A percentile compares a stretch with the other conserved stretches of the same genome.
Conservation (phyloP, 177 flowering plant species). For the Vitis hybrid region DNA sequence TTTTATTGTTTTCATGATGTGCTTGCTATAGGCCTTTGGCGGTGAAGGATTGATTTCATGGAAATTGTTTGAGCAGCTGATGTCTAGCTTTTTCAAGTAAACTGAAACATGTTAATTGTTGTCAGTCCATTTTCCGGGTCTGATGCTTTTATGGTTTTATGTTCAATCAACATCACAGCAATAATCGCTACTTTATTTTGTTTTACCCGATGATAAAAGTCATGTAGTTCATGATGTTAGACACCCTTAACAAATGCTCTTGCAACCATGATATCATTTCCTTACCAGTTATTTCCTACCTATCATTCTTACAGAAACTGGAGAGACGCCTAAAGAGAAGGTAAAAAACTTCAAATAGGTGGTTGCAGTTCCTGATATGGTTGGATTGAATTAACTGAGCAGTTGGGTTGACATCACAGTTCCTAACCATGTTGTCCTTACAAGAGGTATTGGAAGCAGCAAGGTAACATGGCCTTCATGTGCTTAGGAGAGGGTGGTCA, state of each 20-base stretch:
- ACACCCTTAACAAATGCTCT: too few species aligned
- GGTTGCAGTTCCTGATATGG: too few species aligned
- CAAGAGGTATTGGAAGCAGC: conserved; percentile 22
- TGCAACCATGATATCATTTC: neutral
- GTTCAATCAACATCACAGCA: too few species aligned
- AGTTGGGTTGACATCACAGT: conserved; percentile 10
- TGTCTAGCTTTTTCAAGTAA: conserved; percentile 2
- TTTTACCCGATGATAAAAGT: too few species aligned
- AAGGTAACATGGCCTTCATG: conserved; percentile 50
- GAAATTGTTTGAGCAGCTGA: neutral
- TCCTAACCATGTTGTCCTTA: conserved; percentile 19
- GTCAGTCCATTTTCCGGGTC: neutral
- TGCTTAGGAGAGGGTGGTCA: conserved; percentile 25
- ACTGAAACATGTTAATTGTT: neutral
- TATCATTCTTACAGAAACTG: neutral
- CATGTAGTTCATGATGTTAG: neutral
- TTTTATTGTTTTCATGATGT: neutral
- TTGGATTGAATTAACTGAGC: neutral
- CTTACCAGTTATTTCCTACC: neutral
- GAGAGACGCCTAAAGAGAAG: too few species aligned
- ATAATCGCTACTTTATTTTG: too few species aligned
- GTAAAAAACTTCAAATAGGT: neutral
- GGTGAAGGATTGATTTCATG: neutral
- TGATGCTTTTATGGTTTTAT: neutral
- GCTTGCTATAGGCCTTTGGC: neutral